Percentiles rank a stretch among this genome's conserved stretches.
These are phyloP conservation scores for Ceratopteris richardii DNA, from an alignment of 75 land plant genomes.

Conservation along the genomic window DNA sequence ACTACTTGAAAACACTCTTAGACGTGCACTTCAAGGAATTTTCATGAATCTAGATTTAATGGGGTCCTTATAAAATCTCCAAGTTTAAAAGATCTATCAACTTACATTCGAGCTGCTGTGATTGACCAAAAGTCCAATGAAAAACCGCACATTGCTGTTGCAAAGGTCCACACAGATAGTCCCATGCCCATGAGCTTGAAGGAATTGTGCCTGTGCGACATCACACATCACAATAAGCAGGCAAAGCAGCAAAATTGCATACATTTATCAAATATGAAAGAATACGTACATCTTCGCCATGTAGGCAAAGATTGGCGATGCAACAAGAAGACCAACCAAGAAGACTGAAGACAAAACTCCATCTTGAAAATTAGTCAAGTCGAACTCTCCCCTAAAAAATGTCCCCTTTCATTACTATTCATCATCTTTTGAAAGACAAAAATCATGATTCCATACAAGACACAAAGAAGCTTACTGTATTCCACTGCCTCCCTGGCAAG, in stretches of 20 bases:
- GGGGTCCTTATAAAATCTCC: no score
- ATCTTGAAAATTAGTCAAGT: constrained; percentile 81
- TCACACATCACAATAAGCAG: no score
- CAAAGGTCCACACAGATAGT: constrained; percentile 87
- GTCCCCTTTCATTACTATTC: not conserved
- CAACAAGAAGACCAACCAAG: constrained; percentile 89
- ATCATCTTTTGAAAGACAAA: not conserved
- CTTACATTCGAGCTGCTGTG: constrained; percentile 74
- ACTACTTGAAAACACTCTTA: no score
- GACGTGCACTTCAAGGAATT: no score
- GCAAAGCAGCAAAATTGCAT: no score
- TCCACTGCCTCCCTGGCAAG: constrained; percentile 69
- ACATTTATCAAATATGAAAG: no score
- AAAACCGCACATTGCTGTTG: constrained; percentile 74
- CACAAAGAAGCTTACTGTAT: constrained; percentile 50
- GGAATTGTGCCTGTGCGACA: constrained; percentile 60
- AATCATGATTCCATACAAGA: not conserved
- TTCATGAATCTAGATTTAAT: no score
- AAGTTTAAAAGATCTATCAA: not conserved
- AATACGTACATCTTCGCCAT: constrained; percentile 64
- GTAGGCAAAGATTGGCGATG: constrained; percentile 96
- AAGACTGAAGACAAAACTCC: constrained; percentile 92
- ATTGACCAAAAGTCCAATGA: constrained; percentile 92
- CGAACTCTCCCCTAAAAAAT: constrained; percentile 67
- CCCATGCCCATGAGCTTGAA: constrained; percentile 97